These are phyloP conservation scores for Canna indica DNA, from an alignment of 176 grass and related monocot species.

Conservation along the genomic window DNA sequence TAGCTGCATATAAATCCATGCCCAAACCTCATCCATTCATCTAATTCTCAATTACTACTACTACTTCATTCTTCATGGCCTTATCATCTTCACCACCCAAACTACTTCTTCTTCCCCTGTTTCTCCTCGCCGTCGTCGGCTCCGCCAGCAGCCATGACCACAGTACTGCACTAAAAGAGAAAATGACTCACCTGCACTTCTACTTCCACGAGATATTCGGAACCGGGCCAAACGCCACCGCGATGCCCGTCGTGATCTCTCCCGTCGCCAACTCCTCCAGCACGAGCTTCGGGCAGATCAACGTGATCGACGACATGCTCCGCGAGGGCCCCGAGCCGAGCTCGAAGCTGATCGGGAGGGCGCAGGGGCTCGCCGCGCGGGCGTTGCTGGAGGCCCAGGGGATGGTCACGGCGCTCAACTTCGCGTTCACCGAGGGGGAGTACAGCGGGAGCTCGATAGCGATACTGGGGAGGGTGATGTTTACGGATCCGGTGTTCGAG, in stretches of 20 bases:
- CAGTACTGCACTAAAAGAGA: background rate
- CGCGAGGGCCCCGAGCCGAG: conserved; percentile 19
- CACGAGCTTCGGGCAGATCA: conserved; percentile 15
- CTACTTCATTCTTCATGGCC: background rate
- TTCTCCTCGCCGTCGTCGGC: background rate
- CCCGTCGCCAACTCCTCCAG: background rate
- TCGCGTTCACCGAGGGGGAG: conserved; percentile 10
- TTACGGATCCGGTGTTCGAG: conserved; percentile 22
- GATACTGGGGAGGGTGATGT: conserved; percentile 22
- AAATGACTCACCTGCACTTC: conserved; percentile 2
- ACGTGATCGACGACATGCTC: conserved; percentile 18
- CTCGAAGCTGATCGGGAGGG: conserved; percentile 27
- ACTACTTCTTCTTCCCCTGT: background rate
- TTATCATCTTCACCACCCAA: background rate
- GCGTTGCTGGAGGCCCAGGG: conserved; percentile 10
- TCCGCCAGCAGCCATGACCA: background rate
- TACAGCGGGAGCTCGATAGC: conserved; percentile 34
- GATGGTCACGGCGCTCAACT: conserved; percentile 21
- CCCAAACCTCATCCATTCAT: too few relatives aligned
- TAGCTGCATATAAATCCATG: too few relatives aligned
- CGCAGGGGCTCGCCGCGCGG: conserved; percentile 28
- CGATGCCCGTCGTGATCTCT: background rate
- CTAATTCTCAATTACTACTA: too few relatives aligned
- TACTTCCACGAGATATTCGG: conserved; percentile 30
- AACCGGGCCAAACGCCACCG: conserved; percentile 15